Conservation (phyloP, 2,329 filamentous ascomycete genomes). For the Emericellopsis cladophorae region DNA sequence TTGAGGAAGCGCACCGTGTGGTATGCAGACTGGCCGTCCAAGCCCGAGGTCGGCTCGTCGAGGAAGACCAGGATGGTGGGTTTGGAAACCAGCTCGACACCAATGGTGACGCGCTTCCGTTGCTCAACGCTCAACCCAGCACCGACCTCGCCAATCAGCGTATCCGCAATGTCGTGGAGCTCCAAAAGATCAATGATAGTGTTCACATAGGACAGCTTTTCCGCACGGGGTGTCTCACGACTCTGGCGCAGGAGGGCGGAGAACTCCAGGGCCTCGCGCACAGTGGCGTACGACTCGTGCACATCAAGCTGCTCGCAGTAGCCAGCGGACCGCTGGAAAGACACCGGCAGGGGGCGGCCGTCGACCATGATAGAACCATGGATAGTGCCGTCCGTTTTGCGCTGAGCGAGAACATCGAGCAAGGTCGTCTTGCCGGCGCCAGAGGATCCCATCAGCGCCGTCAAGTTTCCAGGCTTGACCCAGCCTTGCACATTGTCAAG, state of each 20-base stretch:
- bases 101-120: conserved; percentile 54
- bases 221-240: conserved; percentile 34
- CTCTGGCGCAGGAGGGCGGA: conserved; percentile 53
- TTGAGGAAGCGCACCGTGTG: conserved; percentile 26
- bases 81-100: conserved; percentile 56
- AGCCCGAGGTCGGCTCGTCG: conserved; percentile 47
- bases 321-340: conserved; percentile 55
- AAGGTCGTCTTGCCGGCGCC: conserved; percentile 34
- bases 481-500: conserved; percentile 74
- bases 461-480: conserved; percentile 81
- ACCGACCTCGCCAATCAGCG: conserved; percentile 42
- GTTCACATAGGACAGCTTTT: conserved; percentile 56
- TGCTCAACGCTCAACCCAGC: conserved; percentile 35
- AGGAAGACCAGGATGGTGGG: conserved; percentile 49
- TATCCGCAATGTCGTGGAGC: conserved; percentile 50
- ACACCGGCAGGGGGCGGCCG: conserved; percentile 41
- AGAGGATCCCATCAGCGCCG: conserved; percentile 58
- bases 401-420: conserved; percentile 54
- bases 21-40: conserved; percentile 18
- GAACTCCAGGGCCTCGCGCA: conserved; percentile 55
- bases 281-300: conserved; percentile 52
- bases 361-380: conserved; percentile 33
- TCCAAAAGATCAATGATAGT: conserved; percentile 55
- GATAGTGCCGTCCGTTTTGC: conserved; percentile 49
- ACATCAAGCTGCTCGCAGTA: conserved; percentile 61